These are phyloP conservation scores for Neurospora pannonica DNA, from an alignment of 495 filamentous ascomycete species.

Conservation along the genomic window DNA sequence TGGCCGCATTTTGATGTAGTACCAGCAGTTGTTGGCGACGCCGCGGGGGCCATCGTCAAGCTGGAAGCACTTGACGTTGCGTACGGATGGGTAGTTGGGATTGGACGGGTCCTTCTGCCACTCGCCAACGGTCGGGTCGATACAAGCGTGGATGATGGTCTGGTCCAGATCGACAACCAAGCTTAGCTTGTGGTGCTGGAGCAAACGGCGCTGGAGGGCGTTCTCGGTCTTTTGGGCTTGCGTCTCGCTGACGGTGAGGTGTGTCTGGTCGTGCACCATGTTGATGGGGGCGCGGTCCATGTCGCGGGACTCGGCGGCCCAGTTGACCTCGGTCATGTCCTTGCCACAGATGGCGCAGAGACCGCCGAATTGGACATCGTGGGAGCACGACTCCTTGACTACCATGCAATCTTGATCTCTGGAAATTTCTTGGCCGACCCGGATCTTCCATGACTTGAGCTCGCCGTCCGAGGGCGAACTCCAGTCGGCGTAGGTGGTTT, in stretches of 20 bases:
- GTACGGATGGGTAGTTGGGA: conserved; percentile 84
- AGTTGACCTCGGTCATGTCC: conserved; percentile 75
- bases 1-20: conserved; percentile 98
- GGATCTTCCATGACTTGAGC: conserved; percentile 64
- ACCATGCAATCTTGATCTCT: conserved; percentile 52
- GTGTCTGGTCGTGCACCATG: conserved; percentile 83
- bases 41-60: conserved; percentile 73
- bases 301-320: conserved; percentile 42
- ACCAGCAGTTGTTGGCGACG: conserved; percentile 63
- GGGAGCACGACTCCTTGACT: conserved; percentile 84
- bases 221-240: conserved; percentile 78
- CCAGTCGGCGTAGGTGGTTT: conserved; percentile 65
- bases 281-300: conserved; percentile 80
- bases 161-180: conserved; percentile 96
- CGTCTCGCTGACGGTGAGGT: conserved; percentile 59
- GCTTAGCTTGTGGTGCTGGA: conserved; percentile 72
- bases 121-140: conserved; percentile 91
- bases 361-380: conserved; percentile 82
- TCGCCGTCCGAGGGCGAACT: conserved; percentile 74
- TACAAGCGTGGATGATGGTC: conserved; percentile 96
- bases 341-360: conserved; percentile 89
- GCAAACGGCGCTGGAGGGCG: conserved; percentile 71
- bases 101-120: conserved; percentile 85
- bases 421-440: conserved; percentile 59
- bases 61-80: conserved; percentile 79